Evolutionary conservation across 2,329 filamentous ascomycete species (phyloP), one percentile per base, ranked within the genome.

Genomic region (Metarhizium rileyi): DNA sequence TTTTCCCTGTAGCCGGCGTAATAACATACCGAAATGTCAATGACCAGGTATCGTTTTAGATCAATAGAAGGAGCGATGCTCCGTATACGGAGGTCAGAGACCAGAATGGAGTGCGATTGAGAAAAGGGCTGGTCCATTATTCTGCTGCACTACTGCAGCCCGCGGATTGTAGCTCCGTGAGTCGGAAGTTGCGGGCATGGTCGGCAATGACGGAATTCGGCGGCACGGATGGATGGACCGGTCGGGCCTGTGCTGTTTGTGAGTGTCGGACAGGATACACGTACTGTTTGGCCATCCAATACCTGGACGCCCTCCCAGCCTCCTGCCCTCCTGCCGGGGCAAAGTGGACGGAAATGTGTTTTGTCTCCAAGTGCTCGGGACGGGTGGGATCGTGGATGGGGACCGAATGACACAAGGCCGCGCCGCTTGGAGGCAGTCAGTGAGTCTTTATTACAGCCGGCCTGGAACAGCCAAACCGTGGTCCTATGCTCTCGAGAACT

Each of bases 221-320:
- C 51, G 52, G 53, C 54, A 55, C 55, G 54, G 53, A 50, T 52
- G 47, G 52, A 52, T 42, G 44, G 49, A 22, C 10, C 36, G 35
- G 35, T n/a, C 35, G 35, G 7, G 5, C 16, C 5, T 8, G 35
- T 38, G 35, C 26, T 36, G 30, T 44, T n/a, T 9, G 26, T 38
- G 23, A 45, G 38, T 28, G 49, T 40, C 41, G 36, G 44, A 42
- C 18, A 16, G 22, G n/a, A 16, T 28, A 16, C 41, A 44, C 12
- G 26, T 22, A 22, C 23, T 10, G 33, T 16, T 36, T 36, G 33
- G 33, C 33, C 33, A 36, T 36, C 33, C 33, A 40, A 20, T 40
- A 18, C 36, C 6, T 40, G 6, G 36, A 40, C 36, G 36, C 36
- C 36, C 20, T 40, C 36, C 18, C 36, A 42, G 38, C 20, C 20